Conservation (phyloP, 257 asterid species). For the Gynochthodes officinalis region DNA sequence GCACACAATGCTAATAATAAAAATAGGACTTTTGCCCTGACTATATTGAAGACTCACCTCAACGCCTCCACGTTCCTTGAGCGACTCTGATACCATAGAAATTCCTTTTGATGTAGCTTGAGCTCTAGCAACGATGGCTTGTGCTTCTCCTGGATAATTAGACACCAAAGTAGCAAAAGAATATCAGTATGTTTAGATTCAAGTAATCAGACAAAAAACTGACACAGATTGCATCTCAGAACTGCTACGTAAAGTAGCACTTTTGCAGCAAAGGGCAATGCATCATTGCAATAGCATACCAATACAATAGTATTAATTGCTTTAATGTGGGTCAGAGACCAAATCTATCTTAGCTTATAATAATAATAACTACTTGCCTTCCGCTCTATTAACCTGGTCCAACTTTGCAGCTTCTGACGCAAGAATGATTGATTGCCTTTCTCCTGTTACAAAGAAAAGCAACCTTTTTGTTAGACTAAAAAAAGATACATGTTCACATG, state of each 20-base stretch:
- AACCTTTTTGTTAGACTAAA: neutral
- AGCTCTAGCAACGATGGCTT: constrained; percentile 82
- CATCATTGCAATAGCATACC: neutral
- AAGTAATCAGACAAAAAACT: neutral
- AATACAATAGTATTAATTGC: neutral
- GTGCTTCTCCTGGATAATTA: constrained; percentile 74
- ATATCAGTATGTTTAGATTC: neutral
- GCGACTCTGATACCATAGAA: constrained; percentile 60
- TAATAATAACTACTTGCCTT: constrained; percentile 43
- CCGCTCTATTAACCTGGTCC: constrained; percentile 89
- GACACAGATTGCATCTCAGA: neutral
- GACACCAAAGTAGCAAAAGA: neutral
- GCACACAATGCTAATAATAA: neutral
- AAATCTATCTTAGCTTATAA: neutral
- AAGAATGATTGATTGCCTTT: constrained; percentile 87
- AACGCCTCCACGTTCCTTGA: constrained; percentile 58
- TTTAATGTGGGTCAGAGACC: neutral
- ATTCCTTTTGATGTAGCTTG: constrained; percentile 85
- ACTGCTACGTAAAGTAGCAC: no score
- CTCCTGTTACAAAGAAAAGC: constrained; percentile 49
- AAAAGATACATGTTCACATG: neutral
- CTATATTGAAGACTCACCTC: constrained; percentile 50
- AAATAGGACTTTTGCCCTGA: neutral
- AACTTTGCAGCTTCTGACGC: constrained; percentile 82
- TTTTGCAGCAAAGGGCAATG: neutral